Evolutionary conservation across 2,329 filamentous ascomycete species (phyloP).

Genomic region (Alternaria gaisen): DNA sequence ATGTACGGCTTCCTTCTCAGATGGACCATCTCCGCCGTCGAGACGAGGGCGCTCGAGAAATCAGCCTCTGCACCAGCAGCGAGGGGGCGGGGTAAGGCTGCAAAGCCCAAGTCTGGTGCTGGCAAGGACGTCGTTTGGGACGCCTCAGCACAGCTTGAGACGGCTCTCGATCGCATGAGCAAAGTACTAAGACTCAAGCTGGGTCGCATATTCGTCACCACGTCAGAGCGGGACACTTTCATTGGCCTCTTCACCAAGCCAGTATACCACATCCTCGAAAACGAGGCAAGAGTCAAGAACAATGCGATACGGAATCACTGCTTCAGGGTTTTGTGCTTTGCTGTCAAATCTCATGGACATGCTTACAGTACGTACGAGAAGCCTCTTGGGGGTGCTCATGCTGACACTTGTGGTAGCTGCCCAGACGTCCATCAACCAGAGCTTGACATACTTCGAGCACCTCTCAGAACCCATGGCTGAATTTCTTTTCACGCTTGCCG

Average conservation of each 20-base stretch:
- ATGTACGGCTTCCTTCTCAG: slow-evolving; percentile 94
- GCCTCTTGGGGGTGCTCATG: background rate
- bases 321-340: slow-evolving; percentile 95
- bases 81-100: slow-evolving; percentile 75
- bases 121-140: slow-evolving; percentile 84
- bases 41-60: slow-evolving; percentile 92
- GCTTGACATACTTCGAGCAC: slow-evolving; percentile 97
- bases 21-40: slow-evolving; percentile 94
- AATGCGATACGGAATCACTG: slow-evolving; percentile 93
- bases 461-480: slow-evolving; percentile 99
- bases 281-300: slow-evolving; percentile 88
- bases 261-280: slow-evolving; percentile 93
- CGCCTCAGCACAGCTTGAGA: slow-evolving; percentile 85
- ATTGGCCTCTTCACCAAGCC: slow-evolving; percentile 90
- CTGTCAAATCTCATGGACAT: slow-evolving; percentile 97
- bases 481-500: slow-evolving; percentile 91
- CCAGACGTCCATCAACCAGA: slow-evolving; percentile 97
- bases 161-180: slow-evolving; percentile 91
- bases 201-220: slow-evolving; percentile 92
- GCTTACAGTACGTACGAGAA: slow-evolving; percentile 77
- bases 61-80: slow-evolving; percentile 74
- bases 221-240: slow-evolving; percentile 94
- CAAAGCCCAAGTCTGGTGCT: slow-evolving; percentile 70
- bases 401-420: slow-evolving; percentile 67
- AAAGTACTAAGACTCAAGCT: slow-evolving; percentile 94